Base-by-base conservation (phyloP, 164 flowering plant species). In the Aristolochia contorta region DNA sequence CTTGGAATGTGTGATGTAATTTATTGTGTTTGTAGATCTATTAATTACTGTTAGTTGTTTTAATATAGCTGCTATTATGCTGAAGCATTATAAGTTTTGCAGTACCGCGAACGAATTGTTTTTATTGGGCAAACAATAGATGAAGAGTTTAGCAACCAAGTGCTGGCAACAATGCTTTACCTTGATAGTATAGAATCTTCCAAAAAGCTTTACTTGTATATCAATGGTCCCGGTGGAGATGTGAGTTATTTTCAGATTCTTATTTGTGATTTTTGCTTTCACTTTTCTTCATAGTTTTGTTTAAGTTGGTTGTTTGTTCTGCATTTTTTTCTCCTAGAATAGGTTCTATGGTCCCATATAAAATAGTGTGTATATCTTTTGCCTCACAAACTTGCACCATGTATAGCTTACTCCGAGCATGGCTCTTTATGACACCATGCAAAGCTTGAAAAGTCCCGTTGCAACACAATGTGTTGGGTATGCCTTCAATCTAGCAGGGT, bases 191-290 rank as follows among this genome's bases (percentile, higher is more conserved):
- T 87, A 61, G 95, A 90, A 22, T 70, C 80, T 68, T 62, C 77
- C 43, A 79, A 81, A 67, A 83, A 61, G 78, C 56, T 90, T 2
- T 80, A 75, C 65, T 33, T 93, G 18, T 90, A 76, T 64, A 80
- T 93, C 61, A 84, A 73, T 78, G 76, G 91, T 69, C 82, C 82
- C 51, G 95, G 99, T 67, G 97, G 99, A 60, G 97, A 90, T 85
- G 99, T 93, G 73, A 88, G 97, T 85, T 67, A 43, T 55, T 67
- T 67, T 30, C 49, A 32, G 19, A 43, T 58, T 58, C 23, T 56
- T 30, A 13, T 24, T 56, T 33, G 18, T 16, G 19, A 6, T 56
- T 4, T 16, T 14, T 45, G 30, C 21, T 21, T 12, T 8, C 69
- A 47, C 41, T 48, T 48, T 2, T 37, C 16, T 12, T 5, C 30